Evolutionary conservation across 768 basidiomycete species (phyloP).

Genomic region (Myochromella boudieri): DNA sequence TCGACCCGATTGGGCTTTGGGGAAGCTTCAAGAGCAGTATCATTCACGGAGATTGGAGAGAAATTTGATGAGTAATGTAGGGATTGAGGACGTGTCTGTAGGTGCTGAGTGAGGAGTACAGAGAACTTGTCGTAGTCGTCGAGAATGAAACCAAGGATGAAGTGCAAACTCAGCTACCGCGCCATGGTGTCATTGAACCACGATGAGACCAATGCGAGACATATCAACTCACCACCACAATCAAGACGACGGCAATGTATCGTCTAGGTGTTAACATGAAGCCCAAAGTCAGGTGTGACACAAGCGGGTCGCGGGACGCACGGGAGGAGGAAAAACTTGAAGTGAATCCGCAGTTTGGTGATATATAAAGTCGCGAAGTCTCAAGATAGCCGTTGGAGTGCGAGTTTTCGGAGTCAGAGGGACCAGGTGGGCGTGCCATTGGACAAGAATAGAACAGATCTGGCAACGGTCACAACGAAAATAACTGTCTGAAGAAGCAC

Average conservation of each 20-base stretch:
- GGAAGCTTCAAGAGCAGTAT: slow-evolving; percentile 1
- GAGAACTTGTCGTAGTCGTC: slow-evolving; percentile 49
- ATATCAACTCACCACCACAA: slow-evolving; percentile 41
- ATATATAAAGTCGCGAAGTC: slow-evolving; percentile 7
- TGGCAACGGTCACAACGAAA: slow-evolving; percentile 12
- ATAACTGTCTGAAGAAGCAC: neutral
- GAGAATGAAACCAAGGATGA: slow-evolving; percentile 49
- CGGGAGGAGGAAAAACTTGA: too few relatives aligned
- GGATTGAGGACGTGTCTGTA: neutral
- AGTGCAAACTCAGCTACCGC: slow-evolving; percentile 54
- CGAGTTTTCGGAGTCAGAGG: slow-evolving; percentile 18
- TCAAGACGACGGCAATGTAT: slow-evolving; percentile 49
- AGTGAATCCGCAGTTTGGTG: slow-evolving; percentile 17
- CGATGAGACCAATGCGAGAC: too few relatives aligned
- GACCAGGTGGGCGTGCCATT: slow-evolving; percentile 9
- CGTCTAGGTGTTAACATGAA: slow-evolving; percentile 62
- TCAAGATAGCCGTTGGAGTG: slow-evolving; percentile 17
- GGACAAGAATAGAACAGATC: slow-evolving; percentile 8
- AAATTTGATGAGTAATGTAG: slow-evolving; percentile 12
- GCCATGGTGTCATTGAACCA: neutral
- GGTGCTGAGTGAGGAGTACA: slow-evolving; percentile 32
- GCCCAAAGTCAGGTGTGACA: slow-evolving; percentile 1
- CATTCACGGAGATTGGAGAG: too few relatives aligned
- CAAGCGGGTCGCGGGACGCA: too few relatives aligned
- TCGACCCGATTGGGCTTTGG: too few relatives aligned